phyloP scores from a whole-genome alignment of 2,329 filamentous ascomycete genomes.

The Diaporthe australafricana region DNA sequence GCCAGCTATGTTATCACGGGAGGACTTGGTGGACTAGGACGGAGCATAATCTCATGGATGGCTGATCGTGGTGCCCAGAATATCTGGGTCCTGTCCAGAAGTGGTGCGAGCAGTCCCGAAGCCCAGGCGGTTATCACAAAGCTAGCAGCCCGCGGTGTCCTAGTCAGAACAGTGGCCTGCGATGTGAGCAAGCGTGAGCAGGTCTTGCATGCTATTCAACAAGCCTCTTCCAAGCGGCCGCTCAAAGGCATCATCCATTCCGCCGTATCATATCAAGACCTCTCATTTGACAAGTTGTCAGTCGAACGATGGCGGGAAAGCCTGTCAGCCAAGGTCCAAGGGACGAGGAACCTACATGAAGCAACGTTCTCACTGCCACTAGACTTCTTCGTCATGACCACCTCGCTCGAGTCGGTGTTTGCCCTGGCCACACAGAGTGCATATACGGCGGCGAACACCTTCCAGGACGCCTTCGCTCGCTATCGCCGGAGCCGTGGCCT shows the following conservation, averaged over 20 bases:
- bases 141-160: too few relatives aligned
- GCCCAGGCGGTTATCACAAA: neutral
- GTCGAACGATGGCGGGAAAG: slow-evolving; percentile 9
- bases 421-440: neutral
- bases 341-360: slow-evolving; percentile 40
- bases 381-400: slow-evolving; percentile 6
- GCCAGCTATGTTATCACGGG: slow-evolving; percentile 19
- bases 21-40: slow-evolving; percentile 9
- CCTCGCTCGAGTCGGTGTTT: neutral
- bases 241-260: slow-evolving; percentile 13
- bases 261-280: slow-evolving; percentile 37
- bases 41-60: neutral
- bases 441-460: slow-evolving; percentile 42
- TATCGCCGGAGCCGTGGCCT: slow-evolving; percentile 41
- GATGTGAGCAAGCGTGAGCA: neutral
- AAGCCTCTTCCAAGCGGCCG: neutral
- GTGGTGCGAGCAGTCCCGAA: slow-evolving; percentile 27
- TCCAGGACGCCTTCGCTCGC: slow-evolving; percentile 44
- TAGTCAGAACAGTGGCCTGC: slow-evolving; percentile 23
- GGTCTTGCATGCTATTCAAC: slow-evolving; percentile 1
- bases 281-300: slow-evolving; percentile 42
- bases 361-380: neutral
- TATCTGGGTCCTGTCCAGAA: neutral
- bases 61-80: neutral
- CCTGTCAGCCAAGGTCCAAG: slow-evolving; percentile 33